Percentiles rank a stretch among this genome's conserved stretches.
Conservation (phyloP, 306 rosid species). For the Rosa persica region DNA sequence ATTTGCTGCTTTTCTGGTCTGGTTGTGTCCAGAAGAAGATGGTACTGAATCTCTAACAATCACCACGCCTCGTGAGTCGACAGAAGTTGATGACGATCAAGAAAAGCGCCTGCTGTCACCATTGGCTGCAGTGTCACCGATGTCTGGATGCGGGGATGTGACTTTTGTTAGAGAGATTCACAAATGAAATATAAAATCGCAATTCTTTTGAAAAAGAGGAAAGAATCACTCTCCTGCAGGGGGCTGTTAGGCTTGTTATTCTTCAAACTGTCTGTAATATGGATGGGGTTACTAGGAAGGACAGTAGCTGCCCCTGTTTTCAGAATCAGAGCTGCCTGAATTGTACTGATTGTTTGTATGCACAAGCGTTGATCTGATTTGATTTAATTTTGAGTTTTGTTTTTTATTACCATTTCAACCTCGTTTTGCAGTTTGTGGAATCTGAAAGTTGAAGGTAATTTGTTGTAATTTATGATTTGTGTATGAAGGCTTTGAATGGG, state of each 20-base stretch:
- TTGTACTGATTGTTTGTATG: constrained; percentile 11
- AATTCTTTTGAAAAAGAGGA: neutral
- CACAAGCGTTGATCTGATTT: neutral
- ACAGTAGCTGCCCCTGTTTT: constrained; percentile 4
- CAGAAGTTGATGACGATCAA: constrained; percentile 59
- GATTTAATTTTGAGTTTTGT: neutral
- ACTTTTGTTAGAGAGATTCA: constrained; percentile 57
- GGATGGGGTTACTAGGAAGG: neutral
- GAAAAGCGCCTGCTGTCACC: constrained; percentile 64
- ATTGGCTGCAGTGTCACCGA: constrained; percentile 30
- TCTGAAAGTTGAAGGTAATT: constrained; percentile 1
- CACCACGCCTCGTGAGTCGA: constrained; percentile 42
- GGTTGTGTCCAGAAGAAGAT: constrained; percentile 59
- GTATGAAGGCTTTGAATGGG: neutral
- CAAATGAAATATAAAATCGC: constrained; percentile 20
- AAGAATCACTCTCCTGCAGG: neutral
- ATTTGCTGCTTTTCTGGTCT: constrained; percentile 17
- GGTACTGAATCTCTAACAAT: constrained; percentile 50
- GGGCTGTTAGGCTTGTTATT: neutral
- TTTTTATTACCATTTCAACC: neutral
- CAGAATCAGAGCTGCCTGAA: constrained; percentile 1
- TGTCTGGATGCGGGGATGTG: constrained; percentile 44
- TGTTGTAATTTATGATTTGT: constrained; percentile 12
- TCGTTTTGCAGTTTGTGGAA: constrained; percentile 1
- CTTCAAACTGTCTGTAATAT: neutral